Evolutionary conservation across 1,284 basidiomycete species (phyloP).

Genomic region (Trichosporon sp.): DNA sequence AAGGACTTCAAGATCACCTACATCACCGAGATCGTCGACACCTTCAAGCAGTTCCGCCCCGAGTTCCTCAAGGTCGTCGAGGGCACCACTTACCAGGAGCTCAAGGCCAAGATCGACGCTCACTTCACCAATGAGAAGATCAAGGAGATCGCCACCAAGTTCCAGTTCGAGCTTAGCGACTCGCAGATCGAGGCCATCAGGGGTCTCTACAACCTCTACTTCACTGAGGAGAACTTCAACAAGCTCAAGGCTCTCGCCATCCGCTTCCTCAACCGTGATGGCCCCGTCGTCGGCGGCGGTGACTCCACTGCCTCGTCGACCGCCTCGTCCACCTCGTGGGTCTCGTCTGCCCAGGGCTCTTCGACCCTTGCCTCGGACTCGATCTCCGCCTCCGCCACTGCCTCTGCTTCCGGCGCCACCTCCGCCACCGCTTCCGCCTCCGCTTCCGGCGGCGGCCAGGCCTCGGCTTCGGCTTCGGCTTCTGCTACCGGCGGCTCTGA

Average conservation of each 20-base stretch:
- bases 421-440: neutral
- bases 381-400: neutral
- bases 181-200: slow-evolving; percentile 3
- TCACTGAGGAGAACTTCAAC: slow-evolving; percentile 19
- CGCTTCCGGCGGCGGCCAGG: neutral
- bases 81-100: neutral
- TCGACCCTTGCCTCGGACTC: slow-evolving; percentile 7
- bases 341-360: neutral
- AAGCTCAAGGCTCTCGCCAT: neutral
- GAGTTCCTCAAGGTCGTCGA: slow-evolving; percentile 12
- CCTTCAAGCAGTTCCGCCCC: slow-evolving; percentile 14
- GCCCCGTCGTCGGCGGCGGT: neutral
- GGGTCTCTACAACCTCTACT: neutral
- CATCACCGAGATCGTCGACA: slow-evolving; percentile 5
- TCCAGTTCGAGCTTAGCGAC: slow-evolving; percentile 7
- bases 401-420: neutral
- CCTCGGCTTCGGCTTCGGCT: neutral
- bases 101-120: neutral
- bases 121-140: neutral
- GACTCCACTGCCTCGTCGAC: neutral
- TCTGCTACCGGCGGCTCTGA: neutral
- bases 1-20: slow-evolving; percentile 12
- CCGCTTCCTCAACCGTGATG: slow-evolving; percentile 2
- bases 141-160: neutral
- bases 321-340: slow-evolving; percentile 12